These are phyloP conservation scores for Pseudocercospora cruenta DNA, from an alignment of 2,329 filamentous ascomycete genomes.

Conservation along the genomic window DNA sequence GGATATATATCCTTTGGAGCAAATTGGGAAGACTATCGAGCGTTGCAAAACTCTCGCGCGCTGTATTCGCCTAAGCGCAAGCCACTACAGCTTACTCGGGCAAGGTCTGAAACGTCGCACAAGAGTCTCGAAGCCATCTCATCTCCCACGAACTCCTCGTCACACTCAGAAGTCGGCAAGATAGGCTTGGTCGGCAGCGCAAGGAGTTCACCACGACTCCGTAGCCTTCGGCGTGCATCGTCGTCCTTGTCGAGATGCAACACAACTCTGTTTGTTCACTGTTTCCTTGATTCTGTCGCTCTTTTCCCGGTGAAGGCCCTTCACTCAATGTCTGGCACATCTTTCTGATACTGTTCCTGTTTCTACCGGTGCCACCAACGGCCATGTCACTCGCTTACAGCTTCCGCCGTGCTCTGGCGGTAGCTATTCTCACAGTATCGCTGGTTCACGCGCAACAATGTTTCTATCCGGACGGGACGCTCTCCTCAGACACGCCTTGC, in stretches of 20 bases:
- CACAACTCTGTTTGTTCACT: background rate
- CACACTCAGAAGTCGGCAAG: background rate
- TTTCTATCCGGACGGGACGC: constrained; percentile 36
- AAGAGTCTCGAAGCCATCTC: constrained; percentile 3
- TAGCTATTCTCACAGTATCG: background rate
- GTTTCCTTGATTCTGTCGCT: constrained; percentile 1
- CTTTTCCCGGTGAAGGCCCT: background rate
- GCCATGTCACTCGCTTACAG: constrained; percentile 6
- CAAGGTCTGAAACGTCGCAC: constrained; percentile 3
- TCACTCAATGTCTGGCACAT: constrained; percentile 4
- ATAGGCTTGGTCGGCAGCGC: background rate
- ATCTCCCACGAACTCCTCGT: background rate
- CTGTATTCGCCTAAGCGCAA: background rate
- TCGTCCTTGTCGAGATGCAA: background rate
- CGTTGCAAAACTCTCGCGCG: background rate
- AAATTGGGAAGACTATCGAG: constrained; percentile 2
- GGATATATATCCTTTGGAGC: background rate
- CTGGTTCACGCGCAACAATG: constrained; percentile 31
- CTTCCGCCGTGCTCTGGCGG: constrained; percentile 1
- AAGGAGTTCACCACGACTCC: constrained; percentile 6
- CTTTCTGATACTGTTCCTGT: constrained; percentile 3
- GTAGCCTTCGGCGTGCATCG: background rate
- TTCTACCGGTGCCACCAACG: background rate
- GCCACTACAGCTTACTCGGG: constrained; percentile 1
- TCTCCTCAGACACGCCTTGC: constrained; percentile 34